Base-by-base conservation (phyloP, 177 flowering plant genomes). In the Telopea speciosissima region DNA sequence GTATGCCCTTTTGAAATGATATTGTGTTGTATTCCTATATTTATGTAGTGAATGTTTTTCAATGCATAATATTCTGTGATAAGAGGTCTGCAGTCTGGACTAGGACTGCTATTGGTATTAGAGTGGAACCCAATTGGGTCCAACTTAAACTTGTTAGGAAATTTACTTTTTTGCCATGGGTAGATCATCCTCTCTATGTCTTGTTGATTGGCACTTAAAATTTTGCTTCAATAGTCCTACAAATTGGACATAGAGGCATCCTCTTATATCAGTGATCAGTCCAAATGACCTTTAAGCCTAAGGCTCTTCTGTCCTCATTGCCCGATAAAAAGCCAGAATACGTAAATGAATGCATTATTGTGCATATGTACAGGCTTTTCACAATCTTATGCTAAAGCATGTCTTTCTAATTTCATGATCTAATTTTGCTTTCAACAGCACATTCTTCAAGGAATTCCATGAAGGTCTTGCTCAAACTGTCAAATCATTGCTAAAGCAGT, bases 401-500 rank as follows among this genome's bases (percentile, higher is more conserved):
- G n/a, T 54, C 40, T 36, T 28, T 70, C 19, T 62, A 61, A 59
- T 54, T 68, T 74, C 12, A 56, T 72, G 66, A 66, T 42, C 66
- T 66, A 16, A 24, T 61, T 28, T 59, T 23, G 36, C 44, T 49
- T 28, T 70, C 33, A 24, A 5, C 78, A 80, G 76, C 73, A 77
- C 80, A 45, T 80, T 77, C 44, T 80, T 80, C 77, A 70, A 60
- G 78, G 75, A 73, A 60, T 78, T 70, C 52, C 80, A 78, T 78
- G 77, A 54, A 60, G 78, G 70, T 64, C 81, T 76, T 17, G 77
- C 77, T 8, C 70, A 31, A 63, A 78, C 75, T 16, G 66, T 76
- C 61, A 74, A 76, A 63, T 72, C 74, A 67, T 74, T 92, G 82
- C 75, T 90, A 65, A 86, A 81, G 71, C 74, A 74, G 54, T 77